A percentile compares a stretch with the other conserved stretches of the same genome.
Evolutionary conservation across 2,329 filamentous ascomycete species (phyloP).

Genomic region (Chlorencoelia australis): DNA sequence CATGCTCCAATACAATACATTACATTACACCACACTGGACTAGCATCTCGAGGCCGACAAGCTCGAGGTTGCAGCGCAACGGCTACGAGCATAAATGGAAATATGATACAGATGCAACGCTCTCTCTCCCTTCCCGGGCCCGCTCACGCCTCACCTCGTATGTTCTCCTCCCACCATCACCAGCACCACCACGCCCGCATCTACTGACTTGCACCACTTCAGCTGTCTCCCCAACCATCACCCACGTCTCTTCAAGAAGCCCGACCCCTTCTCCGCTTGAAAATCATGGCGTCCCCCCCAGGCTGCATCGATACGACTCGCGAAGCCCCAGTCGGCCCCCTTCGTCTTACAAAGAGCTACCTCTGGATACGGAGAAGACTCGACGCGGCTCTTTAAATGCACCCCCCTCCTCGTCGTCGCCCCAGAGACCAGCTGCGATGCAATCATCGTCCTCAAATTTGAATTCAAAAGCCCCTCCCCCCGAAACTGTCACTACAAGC

Average conservation of each 20-base stretch:
- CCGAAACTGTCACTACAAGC: slow-evolving; percentile 14
- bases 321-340: slow-evolving; percentile 43
- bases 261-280: slow-evolving; percentile 46
- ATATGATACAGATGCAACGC: slow-evolving; percentile 29
- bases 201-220: neutral
- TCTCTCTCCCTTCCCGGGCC: slow-evolving; percentile 28
- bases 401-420: slow-evolving; percentile 14
- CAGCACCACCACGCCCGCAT: neutral
- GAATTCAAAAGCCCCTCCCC: slow-evolving; percentile 8
- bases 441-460: slow-evolving; percentile 23
- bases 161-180: slow-evolving; percentile 12
- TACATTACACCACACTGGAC: slow-evolving; percentile 3
- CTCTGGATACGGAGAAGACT: slow-evolving; percentile 36
- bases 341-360: slow-evolving; percentile 34
- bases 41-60: slow-evolving; percentile 20
- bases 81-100: slow-evolving; percentile 24
- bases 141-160: slow-evolving; percentile 28
- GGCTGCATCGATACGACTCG: slow-evolving; percentile 41
- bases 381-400: slow-evolving; percentile 13
- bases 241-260: slow-evolving; percentile 41
- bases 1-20: too few relatives aligned
- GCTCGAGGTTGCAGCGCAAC: slow-evolving; percentile 23
- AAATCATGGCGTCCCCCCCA: slow-evolving; percentile 37
- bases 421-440: slow-evolving; percentile 23
- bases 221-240: slow-evolving; percentile 43